Percentiles rank a stretch among this genome's conserved stretches.
These are phyloP conservation scores for Planoprotostelium fungivorum DNA, from an alignment of 78 protist genomes.

Conservation along the genomic window DNA sequence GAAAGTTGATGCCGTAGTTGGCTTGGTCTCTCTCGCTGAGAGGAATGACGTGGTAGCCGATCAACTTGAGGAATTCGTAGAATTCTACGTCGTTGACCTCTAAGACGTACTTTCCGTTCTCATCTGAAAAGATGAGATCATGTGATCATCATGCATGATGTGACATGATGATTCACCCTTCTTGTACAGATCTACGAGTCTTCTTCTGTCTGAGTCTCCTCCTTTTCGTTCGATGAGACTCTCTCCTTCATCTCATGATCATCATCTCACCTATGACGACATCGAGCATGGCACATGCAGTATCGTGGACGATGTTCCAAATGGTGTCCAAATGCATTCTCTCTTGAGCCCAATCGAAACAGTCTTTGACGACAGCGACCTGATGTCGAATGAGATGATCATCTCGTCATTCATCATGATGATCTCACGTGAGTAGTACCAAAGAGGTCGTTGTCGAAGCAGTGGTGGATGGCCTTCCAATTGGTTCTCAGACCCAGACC, in stretches of 20 bases:
- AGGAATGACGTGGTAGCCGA: constrained; percentile 71
- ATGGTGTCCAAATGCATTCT: constrained; percentile 90
- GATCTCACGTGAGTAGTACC: constrained; percentile 51
- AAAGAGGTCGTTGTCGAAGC: constrained; percentile 69
- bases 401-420: not conserved
- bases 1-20: constrained; percentile 76
- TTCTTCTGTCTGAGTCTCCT: constrained; percentile 24
- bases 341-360: constrained; percentile 76
- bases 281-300: constrained; percentile 49
- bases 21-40: constrained; percentile 69
- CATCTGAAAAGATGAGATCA: not conserved
- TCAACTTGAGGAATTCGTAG: constrained; percentile 34
- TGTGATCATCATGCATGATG: not conserved
- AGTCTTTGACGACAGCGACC: constrained; percentile 84
- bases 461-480: constrained; percentile 55
- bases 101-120: constrained; percentile 27
- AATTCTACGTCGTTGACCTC: constrained; percentile 53
- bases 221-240: no score
- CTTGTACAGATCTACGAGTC: constrained; percentile 77
- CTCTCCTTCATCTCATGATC: no score
- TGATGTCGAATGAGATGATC: not conserved
- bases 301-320: constrained; percentile 62
- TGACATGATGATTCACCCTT: not conserved
- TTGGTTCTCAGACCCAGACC: constrained; percentile 86
- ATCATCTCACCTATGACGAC: constrained; percentile 63